Evolutionary conservation across 192 early-diverging fungal species (phyloP), one percentile per base, ranked within the genome.

Genomic region (Geosiphon pyriformis): DNA sequence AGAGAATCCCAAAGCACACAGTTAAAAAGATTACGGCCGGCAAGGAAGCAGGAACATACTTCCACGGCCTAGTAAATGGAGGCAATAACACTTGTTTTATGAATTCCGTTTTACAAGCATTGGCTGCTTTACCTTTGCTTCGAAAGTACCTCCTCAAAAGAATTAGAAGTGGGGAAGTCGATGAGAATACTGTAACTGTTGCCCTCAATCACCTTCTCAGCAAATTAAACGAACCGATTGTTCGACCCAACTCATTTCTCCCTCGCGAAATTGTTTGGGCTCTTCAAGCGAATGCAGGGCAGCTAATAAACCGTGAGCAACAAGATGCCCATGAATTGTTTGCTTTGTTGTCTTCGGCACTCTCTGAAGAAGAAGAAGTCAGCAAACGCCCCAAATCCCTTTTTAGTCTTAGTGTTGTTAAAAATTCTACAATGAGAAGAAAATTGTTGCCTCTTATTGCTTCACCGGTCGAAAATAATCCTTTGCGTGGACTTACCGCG

Each of bases 301-400:
- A 76, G n/a, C 59, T 89, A n/a, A 77, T 84, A 31, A 85, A 85
- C 61, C 80, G 80, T 42, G 86, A 87, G 72, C 87, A 89, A 60
- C 83, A 94, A 77, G 92, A 94, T 53, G 92, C 92, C 3, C 91
- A 94, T 69, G 92, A 94, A 71, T 78, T 92, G 8, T 86, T 92
- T 58, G 85, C 89, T 65, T 70, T 91, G 0, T 80, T 94, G 1
- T 87, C 87, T 1, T 78, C 80, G 29, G 79, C 82, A 22, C 65
- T 93, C 2, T 78, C 83, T 7, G 76, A 79, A 8, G 89, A 94
- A 70, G 80, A 67, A 10, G 65, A 58, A 27, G 20, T 30, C 3
- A 31, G 12, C 0, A 29, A 51, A 47, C 65, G 65, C 22, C 65
- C 65, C 10, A 67, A 67, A 32, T 57, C 65, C n/a, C 20, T 67